Evolutionary conservation across 163 green algal genomes (phyloP), one percentile per base, ranked within the genome.

Genomic region (Scenedesmus sp.): DNA sequence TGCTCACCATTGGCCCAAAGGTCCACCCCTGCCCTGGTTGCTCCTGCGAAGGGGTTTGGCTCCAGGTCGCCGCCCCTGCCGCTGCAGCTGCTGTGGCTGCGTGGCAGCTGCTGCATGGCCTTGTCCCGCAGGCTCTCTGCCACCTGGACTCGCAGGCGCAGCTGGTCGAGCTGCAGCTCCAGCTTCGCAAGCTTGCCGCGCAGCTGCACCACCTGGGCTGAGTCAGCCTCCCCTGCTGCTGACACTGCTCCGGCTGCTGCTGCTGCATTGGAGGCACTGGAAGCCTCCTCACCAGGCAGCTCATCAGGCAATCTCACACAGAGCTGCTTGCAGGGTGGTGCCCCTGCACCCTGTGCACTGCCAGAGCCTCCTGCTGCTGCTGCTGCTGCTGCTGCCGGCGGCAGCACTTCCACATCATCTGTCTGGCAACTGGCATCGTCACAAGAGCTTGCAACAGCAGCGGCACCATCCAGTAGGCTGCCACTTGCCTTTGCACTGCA

Each of bases 131-230:
- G 30, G 12, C 83, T 40, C 49, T 84, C 68, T 13, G 85, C 85
- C 2, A 83, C 68, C 30, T 70, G 43, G 13, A 70, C 72, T 5
- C 49, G 72, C 46, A 83, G 24, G 16, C 56, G 43, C 43, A 59
- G 16, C 85, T 90, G 33, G 35, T 90, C 49, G 12, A 90, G 70
- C 61, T 84, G 70, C 46, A 90, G n/a, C 37, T 84, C 49, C 26
- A 90, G 72, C 72, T 90, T 90, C 7, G 65, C 70, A 7, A 90
- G 18, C 20, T 90, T 26, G 24, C 85, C 85, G 16, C 85, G 49
- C 72, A 90, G 51, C 72, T 90, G 85, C 81, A 70, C 46, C 22
- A 90, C 33, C 33, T 83, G 43, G 18, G 44, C 85, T 42, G 83
- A 15, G 35, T 59, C 24, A 59, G 2, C 83, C 16, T n/a, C 35